phyloP scores from a whole-genome alignment of 106 monocot genomes.

The Acorus gramineus region DNA sequence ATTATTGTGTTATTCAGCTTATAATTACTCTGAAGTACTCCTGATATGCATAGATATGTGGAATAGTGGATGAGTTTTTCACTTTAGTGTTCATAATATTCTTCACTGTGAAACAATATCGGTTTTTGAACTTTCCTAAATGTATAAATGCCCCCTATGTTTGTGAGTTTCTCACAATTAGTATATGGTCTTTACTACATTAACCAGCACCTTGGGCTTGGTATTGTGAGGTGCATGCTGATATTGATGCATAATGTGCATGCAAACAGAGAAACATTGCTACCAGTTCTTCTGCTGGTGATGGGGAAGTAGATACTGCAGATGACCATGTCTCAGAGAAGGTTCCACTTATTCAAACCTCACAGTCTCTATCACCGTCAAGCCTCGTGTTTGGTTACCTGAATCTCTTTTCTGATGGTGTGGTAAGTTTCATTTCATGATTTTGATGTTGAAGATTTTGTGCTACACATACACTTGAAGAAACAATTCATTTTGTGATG shows the following conservation, averaged over 20 bases:
- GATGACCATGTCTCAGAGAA: constrained; percentile 18
- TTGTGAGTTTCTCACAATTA: no score
- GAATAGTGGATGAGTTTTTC: no score
- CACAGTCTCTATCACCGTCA: constrained; percentile 26
- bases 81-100: background rate
- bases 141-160: background rate
- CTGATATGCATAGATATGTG: no score
- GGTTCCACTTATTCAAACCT: constrained; percentile 17
- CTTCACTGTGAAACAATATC: background rate
- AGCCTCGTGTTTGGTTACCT: constrained; percentile 95
- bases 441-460: background rate
- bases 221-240: no score
- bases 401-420: constrained; percentile 96
- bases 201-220: no score
- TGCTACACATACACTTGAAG: constrained; percentile 2
- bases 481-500: background rate
- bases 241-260: background rate
- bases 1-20: no score
- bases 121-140: constrained; percentile 1
- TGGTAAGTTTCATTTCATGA: constrained; percentile 47
- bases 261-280: constrained; percentile 32
- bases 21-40: no score
- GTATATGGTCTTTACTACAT: no score
- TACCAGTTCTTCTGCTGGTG: constrained; percentile 10
- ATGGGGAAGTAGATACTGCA: constrained; percentile 20